These are phyloP conservation scores for Yamadazyma sp. DNA, from an alignment of 1,139 yeast genomes.

Conservation along the genomic window DNA sequence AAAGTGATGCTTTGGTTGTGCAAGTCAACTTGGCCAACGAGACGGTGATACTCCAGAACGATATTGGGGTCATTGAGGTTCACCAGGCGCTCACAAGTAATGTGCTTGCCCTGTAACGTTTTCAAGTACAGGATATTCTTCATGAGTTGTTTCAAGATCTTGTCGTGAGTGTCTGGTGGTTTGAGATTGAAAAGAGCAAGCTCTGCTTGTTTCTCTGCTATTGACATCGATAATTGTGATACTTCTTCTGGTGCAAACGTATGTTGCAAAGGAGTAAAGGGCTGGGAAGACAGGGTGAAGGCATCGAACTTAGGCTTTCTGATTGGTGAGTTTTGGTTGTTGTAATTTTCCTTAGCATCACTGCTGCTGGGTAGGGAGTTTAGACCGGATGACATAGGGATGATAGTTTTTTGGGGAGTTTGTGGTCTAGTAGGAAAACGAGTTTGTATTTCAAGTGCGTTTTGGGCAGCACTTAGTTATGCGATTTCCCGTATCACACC, in stretches of 20 bases:
- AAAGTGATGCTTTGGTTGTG: slow-evolving; percentile 5
- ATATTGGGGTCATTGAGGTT: slow-evolving; percentile 5
- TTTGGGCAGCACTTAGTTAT: too few relatives aligned
- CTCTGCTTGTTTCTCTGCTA: not conserved
- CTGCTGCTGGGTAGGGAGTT: not conserved
- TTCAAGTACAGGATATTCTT: slow-evolving; percentile 4
- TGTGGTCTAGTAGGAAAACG: not conserved
- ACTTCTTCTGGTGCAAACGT: too few relatives aligned
- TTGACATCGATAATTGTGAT: too few relatives aligned
- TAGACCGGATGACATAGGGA: not conserved
- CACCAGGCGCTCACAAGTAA: not conserved
- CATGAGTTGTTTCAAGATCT: slow-evolving; percentile 1
- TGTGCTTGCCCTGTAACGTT: slow-evolving; percentile 1
- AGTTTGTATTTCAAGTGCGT: not conserved
- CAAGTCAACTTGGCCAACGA: slow-evolving; percentile 9
- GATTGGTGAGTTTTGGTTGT: slow-evolving; percentile 11
- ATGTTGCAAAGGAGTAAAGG: too few relatives aligned
- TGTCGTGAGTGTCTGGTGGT: not conserved
- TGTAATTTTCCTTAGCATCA: slow-evolving; percentile 11
- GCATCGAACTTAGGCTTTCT: slow-evolving; percentile 6
- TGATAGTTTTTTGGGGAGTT: slow-evolving; percentile 1
- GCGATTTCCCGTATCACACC: too few relatives aligned
- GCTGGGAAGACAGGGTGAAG: not conserved
- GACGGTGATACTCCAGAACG: slow-evolving; percentile 8
- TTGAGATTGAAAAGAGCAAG: not conserved